Evolutionary conservation across 148 eudicot genomes (phyloP).

Genomic region (Nepenthes gracilis): DNA sequence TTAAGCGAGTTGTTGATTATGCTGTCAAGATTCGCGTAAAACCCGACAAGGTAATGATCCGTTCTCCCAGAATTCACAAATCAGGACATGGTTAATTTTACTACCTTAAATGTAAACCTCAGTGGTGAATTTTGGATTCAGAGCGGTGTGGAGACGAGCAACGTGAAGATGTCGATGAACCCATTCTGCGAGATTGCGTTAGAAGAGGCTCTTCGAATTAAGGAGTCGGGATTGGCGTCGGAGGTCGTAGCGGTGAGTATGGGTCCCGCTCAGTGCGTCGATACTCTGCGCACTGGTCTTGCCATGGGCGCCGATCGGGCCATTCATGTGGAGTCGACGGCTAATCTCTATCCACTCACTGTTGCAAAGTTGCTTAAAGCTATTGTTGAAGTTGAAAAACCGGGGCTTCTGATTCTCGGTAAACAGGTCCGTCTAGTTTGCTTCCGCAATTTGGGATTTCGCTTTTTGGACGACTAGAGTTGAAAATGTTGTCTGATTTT

Average conservation of each 20-base stretch:
- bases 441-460: no score
- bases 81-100: not conserved
- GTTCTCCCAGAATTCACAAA: not conserved
- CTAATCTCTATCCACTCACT: conserved; percentile 40
- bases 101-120: no score
- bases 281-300: conserved; percentile 86
- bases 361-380: conserved; percentile 82
- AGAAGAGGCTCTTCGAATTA: conserved; percentile 84
- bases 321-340: conserved; percentile 49
- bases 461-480: no score
- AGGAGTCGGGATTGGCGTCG: conserved; percentile 75
- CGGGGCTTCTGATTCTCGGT: conserved; percentile 67
- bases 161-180: conserved; percentile 98
- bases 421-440: conserved; percentile 50
- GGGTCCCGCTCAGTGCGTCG: conserved; percentile 76
- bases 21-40: conserved; percentile 94
- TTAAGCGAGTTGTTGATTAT: conserved; percentile 88
- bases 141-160: conserved; percentile 82
- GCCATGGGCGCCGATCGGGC: conserved; percentile 99
- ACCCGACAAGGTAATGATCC: conserved; percentile 63
- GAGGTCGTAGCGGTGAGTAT: conserved; percentile 84
- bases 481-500: no score
- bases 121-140: conserved; percentile 9
- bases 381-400: conserved; percentile 66
- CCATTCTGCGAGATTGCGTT: conserved; percentile 93